Conservation (phyloP, 345 rosid genomes). For the Eucalyptus lansdowneana region DNA sequence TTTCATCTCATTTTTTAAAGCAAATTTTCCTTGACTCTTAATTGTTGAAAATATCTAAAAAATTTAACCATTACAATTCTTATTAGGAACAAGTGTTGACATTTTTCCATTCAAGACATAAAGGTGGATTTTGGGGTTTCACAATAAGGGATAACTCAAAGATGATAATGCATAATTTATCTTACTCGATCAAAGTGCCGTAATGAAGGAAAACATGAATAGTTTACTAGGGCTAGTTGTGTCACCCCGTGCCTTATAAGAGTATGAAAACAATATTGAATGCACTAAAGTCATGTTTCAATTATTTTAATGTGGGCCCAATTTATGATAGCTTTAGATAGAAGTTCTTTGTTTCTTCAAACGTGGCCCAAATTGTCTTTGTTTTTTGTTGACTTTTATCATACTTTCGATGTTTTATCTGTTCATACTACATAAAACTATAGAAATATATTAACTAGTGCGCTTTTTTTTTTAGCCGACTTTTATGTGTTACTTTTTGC, state of each 20-base stretch:
- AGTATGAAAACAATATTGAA: neutral
- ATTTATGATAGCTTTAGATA: neutral
- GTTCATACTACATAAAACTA: neutral
- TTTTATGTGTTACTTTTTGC: neutral
- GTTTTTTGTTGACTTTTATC: neutral
- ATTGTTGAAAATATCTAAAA: neutral
- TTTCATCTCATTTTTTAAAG: neutral
- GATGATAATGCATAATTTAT: neutral
- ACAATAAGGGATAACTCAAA: neutral
- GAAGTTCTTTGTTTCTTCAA: neutral
- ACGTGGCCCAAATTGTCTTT: neutral
- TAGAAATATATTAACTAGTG: accelerated
- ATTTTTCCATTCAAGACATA: neutral
- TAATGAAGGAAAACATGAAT: neutral
- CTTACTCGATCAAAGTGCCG: neutral
- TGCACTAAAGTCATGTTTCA: neutral
- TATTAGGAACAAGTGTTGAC: neutral
- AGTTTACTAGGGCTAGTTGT: accelerated
- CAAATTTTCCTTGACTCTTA: neutral
- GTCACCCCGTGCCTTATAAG: accelerated
- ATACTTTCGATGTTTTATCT: neutral
- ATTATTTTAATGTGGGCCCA: neutral
- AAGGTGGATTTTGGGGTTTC: neutral
- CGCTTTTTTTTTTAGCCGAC: accelerated
- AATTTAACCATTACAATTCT: neutral